Conservation (phyloP, 1,284 basidiomycete species). For the Boletus mariae region DNA sequence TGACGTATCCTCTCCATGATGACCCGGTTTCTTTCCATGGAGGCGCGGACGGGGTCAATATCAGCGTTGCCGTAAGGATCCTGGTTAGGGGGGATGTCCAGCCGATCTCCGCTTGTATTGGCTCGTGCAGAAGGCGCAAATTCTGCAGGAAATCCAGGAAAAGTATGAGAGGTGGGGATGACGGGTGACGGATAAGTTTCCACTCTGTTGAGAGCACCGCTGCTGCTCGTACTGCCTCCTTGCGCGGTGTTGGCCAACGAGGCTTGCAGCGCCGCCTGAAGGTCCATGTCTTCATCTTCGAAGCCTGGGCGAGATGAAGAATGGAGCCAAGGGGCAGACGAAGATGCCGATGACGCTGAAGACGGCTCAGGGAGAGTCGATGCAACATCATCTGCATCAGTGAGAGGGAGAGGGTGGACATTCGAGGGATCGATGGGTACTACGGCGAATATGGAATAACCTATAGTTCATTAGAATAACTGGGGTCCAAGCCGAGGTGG, state of each 20-base stretch:
- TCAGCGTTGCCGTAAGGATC: conserved; percentile 34
- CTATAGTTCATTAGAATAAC: conserved; percentile 37
- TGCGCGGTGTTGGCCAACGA: conserved; percentile 45
- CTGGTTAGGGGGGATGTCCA: conserved; percentile 21
- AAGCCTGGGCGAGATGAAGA: conserved; percentile 38
- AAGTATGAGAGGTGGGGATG: conserved; percentile 24
- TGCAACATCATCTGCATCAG: conserved; percentile 64
- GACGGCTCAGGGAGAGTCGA: conserved; percentile 52
- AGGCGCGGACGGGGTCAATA: conserved; percentile 61
- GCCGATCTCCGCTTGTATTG: conserved; percentile 1
- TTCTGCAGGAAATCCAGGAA: conserved; percentile 21
- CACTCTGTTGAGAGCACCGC: conserved; percentile 9
- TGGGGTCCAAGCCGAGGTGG: neutral
- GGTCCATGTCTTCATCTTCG: conserved; percentile 83
- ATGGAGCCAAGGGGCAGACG: conserved; percentile 15
- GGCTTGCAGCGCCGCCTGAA: conserved; percentile 83
- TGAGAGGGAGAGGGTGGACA: conserved; percentile 52
- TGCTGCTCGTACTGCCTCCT: conserved; percentile 2
- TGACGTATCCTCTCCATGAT: conserved; percentile 63
- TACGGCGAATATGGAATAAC: conserved; percentile 88
- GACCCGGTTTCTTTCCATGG: conserved; percentile 59
- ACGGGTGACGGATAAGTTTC: conserved; percentile 29
- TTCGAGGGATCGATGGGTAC: conserved; percentile 49
- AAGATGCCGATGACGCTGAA: conserved; percentile 24
- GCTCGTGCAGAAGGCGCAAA: conserved; percentile 5